Evolutionary conservation across 73 alveolate genomes (phyloP).

Genomic region (Breviolum minutum): DNA sequence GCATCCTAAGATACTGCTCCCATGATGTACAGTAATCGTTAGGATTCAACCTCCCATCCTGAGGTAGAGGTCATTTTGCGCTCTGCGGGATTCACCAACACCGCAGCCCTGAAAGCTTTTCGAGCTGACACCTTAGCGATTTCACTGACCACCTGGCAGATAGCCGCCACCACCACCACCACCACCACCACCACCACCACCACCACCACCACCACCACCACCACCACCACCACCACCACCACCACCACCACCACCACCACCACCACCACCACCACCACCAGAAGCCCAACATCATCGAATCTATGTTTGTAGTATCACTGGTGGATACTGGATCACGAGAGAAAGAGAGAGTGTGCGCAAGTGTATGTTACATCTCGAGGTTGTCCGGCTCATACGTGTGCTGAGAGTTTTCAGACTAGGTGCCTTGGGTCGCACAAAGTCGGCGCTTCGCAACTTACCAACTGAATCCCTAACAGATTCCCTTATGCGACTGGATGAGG

Average conservation of each 20-base stretch:
- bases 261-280: too few species aligned
- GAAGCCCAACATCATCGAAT: too few species aligned
- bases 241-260: too few species aligned
- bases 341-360: background rate
- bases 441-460: background rate
- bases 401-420: slow-evolving; percentile 78
- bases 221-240: too few species aligned
- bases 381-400: slow-evolving; percentile 85
- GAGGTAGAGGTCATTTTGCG: slow-evolving; percentile 86
- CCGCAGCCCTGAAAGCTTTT: slow-evolving; percentile 75
- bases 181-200: too few species aligned
- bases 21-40: background rate
- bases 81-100: slow-evolving; percentile 61
- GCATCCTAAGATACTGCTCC: background rate
- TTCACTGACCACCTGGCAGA: background rate
- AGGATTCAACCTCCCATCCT: background rate
- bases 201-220: too few species aligned
- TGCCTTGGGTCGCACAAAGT: background rate
- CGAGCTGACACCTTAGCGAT: background rate
- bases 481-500: background rate
- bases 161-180: background rate
- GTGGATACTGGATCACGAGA: too few species aligned
- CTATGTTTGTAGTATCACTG: too few species aligned
- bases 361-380: background rate
- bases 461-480: background rate